A percentile compares a stretch with the other conserved stretches of the same genome.
Evolutionary conservation across 139 green algal genomes (phyloP).

Genomic region (Prasinococcaceae sp.): DNA sequence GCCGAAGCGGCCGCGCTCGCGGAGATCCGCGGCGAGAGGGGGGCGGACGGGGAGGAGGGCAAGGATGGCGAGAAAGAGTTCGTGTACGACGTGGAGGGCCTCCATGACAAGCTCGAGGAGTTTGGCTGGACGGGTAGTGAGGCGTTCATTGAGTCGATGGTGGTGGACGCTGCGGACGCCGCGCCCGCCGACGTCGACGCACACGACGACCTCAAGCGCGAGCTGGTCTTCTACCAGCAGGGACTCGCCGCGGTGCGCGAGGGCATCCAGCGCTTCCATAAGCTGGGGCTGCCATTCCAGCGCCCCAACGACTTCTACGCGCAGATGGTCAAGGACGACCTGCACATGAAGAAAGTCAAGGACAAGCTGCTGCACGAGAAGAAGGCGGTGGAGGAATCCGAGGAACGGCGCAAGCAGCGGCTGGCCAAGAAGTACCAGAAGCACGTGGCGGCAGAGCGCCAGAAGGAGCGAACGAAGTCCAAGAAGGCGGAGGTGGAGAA

Average conservation of each 20-base stretch:
- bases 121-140: conserved; percentile 52
- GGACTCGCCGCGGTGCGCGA: conserved; percentile 46
- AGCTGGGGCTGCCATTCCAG: conserved; percentile 43
- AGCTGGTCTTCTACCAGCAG: conserved; percentile 90
- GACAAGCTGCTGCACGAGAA: conserved; percentile 20
- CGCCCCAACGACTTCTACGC: conserved; percentile 89
- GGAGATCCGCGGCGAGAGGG: background rate
- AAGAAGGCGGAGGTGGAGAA: conserved; percentile 71
- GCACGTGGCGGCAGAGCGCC: conserved; percentile 66
- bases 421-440: conserved; percentile 82
- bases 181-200: conserved; percentile 36
- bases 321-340: conserved; percentile 94
- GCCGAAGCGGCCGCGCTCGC: conserved; percentile 9
- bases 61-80: background rate
- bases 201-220: conserved; percentile 76
- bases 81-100: conserved; percentile 58
- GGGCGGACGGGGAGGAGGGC: no score
- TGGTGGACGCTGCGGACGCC: background rate
- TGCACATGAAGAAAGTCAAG: conserved; percentile 69
- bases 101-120: conserved; percentile 83
- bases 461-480: conserved; percentile 55
- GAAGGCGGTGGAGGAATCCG: conserved; percentile 14
- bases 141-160: conserved; percentile 30
- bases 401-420: conserved; percentile 56
- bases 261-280: conserved; percentile 53